Evolutionary conservation across 805 yeast genomes (phyloP), one percentile per base, ranked within the genome.

Genomic region (Ogataea ganodermae): DNA sequence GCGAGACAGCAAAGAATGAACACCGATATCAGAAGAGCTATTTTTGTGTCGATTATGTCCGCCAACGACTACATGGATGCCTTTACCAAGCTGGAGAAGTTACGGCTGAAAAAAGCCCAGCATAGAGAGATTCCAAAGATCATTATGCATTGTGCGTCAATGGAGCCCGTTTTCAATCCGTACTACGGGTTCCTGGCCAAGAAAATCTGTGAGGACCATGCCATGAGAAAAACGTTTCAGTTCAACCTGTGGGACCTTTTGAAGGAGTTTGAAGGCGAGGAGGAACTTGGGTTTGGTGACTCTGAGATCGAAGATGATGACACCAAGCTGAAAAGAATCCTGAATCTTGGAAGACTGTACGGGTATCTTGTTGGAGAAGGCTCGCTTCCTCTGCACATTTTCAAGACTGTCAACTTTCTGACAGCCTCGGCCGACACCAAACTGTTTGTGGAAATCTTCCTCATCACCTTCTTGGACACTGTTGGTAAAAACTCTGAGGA

Each of bases 11-110:
- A 91, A 61, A 72, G 98, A 53, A 91, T 94, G 95, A 94, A 95
- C 66, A 92, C 98, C 0, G 97, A 91, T 62, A 79, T 94, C 28
- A 83, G 99, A 68, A 77, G 97, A 45, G 97, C 98, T 1, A 85
- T 94, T 14, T 94, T 94, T 60, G 82, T 95, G 20, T 89, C 96
- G 30, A 82, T 94, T 7, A 91, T 95, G 97, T 90, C 97, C 2
- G 94, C 97, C 4, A 85, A 84, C 54, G 99, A 94, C 65, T 94
- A 80, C 59, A 73, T 89, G 61, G 97, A 94, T 66, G 95, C 97
- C 0, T 83, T 83, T 56, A 80, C 86, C 14, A 86, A 90, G 52
- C 59, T 94, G 28, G 95, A 89, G 60, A 91, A 90, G 60, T 66
- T 94, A 44, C 78, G 82, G 22, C 72, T 94, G 56, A 91, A 87